Evolutionary conservation across 2,329 filamentous ascomycete genomes (phyloP), one percentile per base, ranked within the genome.

Genomic region (Fusarium anguioides): DNA sequence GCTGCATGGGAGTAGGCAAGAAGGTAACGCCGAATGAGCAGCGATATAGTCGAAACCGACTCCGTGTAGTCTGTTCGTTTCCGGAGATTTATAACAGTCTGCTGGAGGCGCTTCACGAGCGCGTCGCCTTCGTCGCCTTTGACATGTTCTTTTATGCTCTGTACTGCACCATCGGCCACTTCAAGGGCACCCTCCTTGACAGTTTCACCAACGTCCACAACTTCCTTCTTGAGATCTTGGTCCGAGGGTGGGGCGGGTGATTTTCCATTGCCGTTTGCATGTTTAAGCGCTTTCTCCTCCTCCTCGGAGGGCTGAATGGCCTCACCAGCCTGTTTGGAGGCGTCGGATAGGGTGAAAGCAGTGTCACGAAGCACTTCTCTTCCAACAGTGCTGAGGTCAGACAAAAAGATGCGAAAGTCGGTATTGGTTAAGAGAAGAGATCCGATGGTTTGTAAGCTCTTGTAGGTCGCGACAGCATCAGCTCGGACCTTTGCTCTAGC

Each of bases 321-420:
- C 72, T 93, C 87, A 4, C 89, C 93, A 1, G 90, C 90, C 64
- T 93, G 83, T 66, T 91, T 87, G 0, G 94, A 93, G 3, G 90
- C 91, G 17, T 89, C 84, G 0, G 94, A 92, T 8, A 97, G 76
- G 0, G 91, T 90, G 63, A 93, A 90, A 0, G 94, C 93, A 4
- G 94, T 94, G 72, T 97, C 94, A 49, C 89, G 89, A 75, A 97
- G 94, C 1, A 98, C 90, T 75, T 97, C 91, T 39, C 91, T 89
- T 14, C 90, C 91, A 44, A 97, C 86, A 0, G 89, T 89, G 42
- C 89, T 89, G 37, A 97, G 79, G 72, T 98, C 95, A 12, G 90
- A 87, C 41, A 97, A 81, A 72, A 98, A 94, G 8, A 94, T 83
- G 36, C 94, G 89, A 76, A 98, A 97, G 73, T 97, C 94, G 0